These are phyloP conservation scores for Rhododendron kiyosumense DNA, from an alignment of 148 eudicot genomes.

Conservation along the genomic window DNA sequence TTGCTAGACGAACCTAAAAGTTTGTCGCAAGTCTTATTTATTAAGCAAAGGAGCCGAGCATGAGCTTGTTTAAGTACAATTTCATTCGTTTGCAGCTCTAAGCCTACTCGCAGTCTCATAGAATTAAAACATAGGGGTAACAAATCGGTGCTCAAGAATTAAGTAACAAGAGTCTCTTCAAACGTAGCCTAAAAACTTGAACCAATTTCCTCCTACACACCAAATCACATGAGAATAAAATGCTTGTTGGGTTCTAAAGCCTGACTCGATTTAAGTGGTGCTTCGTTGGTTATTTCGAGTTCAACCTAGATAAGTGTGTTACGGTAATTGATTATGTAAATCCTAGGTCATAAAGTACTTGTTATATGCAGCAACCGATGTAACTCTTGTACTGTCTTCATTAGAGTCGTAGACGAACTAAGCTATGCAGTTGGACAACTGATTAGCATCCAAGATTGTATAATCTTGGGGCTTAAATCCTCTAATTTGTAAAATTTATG, in stretches of 20 bases:
- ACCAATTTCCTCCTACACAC: not conserved
- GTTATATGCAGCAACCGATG: not conserved
- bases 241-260: not conserved
- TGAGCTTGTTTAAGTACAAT: not conserved
- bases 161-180: not conserved
- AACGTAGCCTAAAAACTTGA: not conserved
- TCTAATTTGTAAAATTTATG: too few relatives aligned
- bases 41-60: not conserved
- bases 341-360: too few relatives aligned
- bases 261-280: not conserved
- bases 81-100: not conserved
- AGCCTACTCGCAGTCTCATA: too few relatives aligned
- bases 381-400: not conserved
- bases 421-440: not conserved
- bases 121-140: not conserved
- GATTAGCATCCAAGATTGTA: too few relatives aligned
- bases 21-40: too few relatives aligned
- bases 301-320: too few relatives aligned
- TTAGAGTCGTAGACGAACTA: not conserved
- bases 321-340: not conserved
- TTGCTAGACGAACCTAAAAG: too few relatives aligned
- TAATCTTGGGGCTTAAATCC: too few relatives aligned
- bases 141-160: not conserved
- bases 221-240: not conserved
- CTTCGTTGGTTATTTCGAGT: not conserved